Evolutionary conservation across 352 stramenopile genomes (phyloP).

Genomic region (Phytophthora constricta): DNA sequence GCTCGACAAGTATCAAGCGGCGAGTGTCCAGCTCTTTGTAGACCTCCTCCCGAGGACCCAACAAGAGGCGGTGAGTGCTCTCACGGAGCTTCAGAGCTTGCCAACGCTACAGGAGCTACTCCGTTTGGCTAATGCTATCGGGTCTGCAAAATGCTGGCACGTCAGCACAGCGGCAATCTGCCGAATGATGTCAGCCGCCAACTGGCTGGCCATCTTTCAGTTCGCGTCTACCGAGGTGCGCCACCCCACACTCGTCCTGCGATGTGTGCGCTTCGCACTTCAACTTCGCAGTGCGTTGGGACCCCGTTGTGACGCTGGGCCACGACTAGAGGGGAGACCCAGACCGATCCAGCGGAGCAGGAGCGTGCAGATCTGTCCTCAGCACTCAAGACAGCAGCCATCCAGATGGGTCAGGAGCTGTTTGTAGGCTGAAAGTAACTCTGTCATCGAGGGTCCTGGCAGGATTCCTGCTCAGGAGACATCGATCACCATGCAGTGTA

Average conservation of each 20-base stretch:
- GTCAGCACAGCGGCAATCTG: constrained; percentile 37
- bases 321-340: constrained; percentile 9
- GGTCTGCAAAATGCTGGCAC: constrained; percentile 48
- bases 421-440: too few species aligned
- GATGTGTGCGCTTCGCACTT: constrained; percentile 39
- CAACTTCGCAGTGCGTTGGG: constrained; percentile 19
- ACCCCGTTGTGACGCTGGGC: neutral
- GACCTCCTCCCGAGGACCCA: constrained; percentile 20
- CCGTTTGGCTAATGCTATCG: constrained; percentile 20
- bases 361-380: constrained; percentile 16
- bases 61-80: constrained; percentile 16
- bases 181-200: constrained; percentile 29
- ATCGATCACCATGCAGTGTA: too few species aligned
- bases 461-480: too few species aligned
- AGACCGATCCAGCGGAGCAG: constrained; percentile 18
- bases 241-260: constrained; percentile 46
- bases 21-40: constrained; percentile 21
- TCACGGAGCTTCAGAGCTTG: constrained; percentile 18
- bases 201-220: constrained; percentile 40
- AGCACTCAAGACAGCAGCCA: constrained; percentile 25
- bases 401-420: constrained; percentile 35
- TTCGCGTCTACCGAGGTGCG: constrained; percentile 30
- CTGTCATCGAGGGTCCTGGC: too few species aligned
- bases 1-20: constrained; percentile 7
- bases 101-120: constrained; percentile 30